Conservation (phyloP, 2,329 filamentous ascomycete genomes). For the Fusarium brachygibbosum region DNA sequence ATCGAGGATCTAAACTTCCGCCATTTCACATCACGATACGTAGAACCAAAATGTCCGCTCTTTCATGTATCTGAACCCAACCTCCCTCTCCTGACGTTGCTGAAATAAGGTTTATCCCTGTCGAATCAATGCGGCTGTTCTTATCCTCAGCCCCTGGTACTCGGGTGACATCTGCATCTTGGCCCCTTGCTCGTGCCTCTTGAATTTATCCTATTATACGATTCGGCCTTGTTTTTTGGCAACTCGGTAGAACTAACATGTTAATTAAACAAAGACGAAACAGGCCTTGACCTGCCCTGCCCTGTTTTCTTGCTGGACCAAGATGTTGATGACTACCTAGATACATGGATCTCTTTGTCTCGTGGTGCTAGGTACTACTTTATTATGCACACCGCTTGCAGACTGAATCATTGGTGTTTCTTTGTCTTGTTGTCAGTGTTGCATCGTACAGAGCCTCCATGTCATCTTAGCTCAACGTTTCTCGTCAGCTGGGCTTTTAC, state of each 20-base stretch:
- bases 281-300: not conserved
- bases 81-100: conserved; percentile 37
- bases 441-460: conserved; percentile 7
- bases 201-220: conserved; percentile 21
- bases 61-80: conserved; percentile 15
- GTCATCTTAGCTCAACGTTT: conserved; percentile 12
- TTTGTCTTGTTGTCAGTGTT: conserved; percentile 23
- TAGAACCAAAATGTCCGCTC: conserved; percentile 18
- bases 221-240: conserved; percentile 33
- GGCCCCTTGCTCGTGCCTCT: not conserved
- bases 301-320: not conserved
- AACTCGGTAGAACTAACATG: conserved; percentile 7
- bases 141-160: conserved; percentile 24
- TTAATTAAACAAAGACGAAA: not conserved
- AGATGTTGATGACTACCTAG: conserved; percentile 2
- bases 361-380: conserved; percentile 4
- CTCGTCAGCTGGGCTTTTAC: not conserved
- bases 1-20: conserved; percentile 25
- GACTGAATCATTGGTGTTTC: conserved; percentile 21
- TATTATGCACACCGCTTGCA: conserved; percentile 31
- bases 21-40: conserved; percentile 35
- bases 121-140: conserved; percentile 37
- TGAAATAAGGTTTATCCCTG: not conserved
- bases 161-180: conserved; percentile 38
- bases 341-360: conserved; percentile 23